Conservation (phyloP, 2,329 filamentous ascomycete species). For the Cryphonectria radicalis region DNA sequence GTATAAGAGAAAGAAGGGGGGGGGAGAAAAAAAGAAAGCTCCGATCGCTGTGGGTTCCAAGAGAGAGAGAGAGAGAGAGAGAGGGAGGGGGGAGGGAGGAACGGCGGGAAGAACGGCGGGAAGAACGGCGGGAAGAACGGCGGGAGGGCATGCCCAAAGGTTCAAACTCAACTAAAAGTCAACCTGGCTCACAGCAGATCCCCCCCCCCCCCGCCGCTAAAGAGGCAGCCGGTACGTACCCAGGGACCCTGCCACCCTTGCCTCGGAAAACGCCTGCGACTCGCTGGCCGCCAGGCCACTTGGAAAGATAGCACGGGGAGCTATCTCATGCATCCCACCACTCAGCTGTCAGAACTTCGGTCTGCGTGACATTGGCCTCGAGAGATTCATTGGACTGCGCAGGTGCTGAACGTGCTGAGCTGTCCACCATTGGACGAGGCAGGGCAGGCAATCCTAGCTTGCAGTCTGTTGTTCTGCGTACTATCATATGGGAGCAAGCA, state of each 20-base stretch:
- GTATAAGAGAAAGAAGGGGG: neutral
- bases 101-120: too few species aligned
- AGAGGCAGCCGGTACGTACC: conserved; percentile 5
- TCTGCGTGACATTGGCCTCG: neutral
- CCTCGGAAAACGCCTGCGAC: neutral
- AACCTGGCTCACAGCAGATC: neutral
- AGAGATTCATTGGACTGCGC: neutral
- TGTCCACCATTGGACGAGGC: neutral
- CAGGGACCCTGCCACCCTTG: neutral
- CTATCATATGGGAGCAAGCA: too few species aligned
- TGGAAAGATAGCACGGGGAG: neutral
- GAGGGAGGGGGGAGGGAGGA: too few species aligned
- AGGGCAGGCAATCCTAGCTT: neutral
- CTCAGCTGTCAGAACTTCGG: neutral
- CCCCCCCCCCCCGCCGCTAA: neutral
- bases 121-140: too few species aligned
- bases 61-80: neutral
- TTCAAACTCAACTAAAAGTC: neutral
- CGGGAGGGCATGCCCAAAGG: neutral
- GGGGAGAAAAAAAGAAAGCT: neutral
- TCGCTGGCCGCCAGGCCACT: neutral
- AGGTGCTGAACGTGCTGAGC: neutral
- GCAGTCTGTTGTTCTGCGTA: neutral
- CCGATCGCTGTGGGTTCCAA: neutral
- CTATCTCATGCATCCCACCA: conserved; percentile 4